These are phyloP conservation scores for Pyricularia pennisetigena DNA, from an alignment of 2,329 filamentous ascomycete species.

Conservation along the genomic window DNA sequence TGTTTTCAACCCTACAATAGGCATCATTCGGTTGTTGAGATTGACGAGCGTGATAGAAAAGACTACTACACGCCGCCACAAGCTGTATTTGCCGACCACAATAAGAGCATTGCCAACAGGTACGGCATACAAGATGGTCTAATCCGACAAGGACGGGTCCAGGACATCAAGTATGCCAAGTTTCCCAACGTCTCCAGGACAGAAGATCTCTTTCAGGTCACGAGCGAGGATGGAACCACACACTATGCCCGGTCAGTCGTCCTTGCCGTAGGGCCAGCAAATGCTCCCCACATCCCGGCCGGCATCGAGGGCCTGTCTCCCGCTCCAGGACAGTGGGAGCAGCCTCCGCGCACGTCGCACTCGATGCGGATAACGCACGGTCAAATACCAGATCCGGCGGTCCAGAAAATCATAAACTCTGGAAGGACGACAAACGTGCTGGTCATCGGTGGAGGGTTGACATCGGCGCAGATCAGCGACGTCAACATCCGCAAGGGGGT, in stretches of 20 bases:
- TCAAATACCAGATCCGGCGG: constrained; percentile 41
- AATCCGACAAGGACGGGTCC: constrained; percentile 49
- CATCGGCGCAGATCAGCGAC: constrained; percentile 64
- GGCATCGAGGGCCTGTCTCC: constrained; percentile 9
- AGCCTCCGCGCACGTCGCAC: constrained; percentile 28
- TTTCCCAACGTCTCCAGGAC: constrained; percentile 32
- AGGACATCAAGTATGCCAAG: constrained; percentile 50
- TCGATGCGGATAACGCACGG: constrained; percentile 46
- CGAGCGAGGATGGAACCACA: constrained; percentile 40
- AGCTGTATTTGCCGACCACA: constrained; percentile 52
- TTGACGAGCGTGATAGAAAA: constrained; percentile 58
- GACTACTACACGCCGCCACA: constrained; percentile 60
- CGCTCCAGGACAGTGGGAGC: neutral
- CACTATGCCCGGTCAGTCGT: constrained; percentile 52
- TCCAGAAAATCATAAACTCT: constrained; percentile 41
- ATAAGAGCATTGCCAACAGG: constrained; percentile 42
- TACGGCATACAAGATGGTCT: constrained; percentile 44
- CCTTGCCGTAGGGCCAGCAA: constrained; percentile 61
- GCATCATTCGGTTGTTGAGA: constrained; percentile 35
- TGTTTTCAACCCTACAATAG: constrained; percentile 12
- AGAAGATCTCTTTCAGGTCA: constrained; percentile 55
- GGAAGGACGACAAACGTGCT: constrained; percentile 50
- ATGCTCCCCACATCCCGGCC: constrained; percentile 39
- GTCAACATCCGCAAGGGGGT: constrained; percentile 55
- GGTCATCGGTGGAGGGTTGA: constrained; percentile 66